phyloP scores from a whole-genome alignment of 805 yeast genomes.

The Hanseniaspora pseudoguilliermondii region DNA sequence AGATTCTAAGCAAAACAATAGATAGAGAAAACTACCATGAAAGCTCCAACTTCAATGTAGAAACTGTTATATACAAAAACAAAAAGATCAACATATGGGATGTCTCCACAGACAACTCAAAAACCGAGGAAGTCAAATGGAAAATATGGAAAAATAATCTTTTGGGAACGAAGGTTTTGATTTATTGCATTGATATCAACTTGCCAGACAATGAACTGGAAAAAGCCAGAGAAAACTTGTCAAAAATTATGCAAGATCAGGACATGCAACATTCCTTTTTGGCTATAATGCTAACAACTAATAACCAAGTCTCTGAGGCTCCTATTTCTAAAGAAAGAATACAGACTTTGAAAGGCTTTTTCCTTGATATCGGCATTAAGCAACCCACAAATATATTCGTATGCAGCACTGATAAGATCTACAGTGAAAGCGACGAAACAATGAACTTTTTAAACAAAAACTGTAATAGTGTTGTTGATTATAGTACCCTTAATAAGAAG shows the following conservation, averaged over 20 bases:
- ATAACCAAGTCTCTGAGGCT: neutral
- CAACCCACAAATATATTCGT: neutral
- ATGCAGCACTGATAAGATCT: neutral
- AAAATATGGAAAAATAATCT: constrained; percentile 82
- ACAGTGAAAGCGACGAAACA: neutral
- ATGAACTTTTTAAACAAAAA: neutral
- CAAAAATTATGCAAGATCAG: constrained; percentile 66
- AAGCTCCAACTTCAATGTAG: constrained; percentile 33
- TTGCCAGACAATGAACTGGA: constrained; percentile 15
- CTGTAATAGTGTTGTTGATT: neutral
- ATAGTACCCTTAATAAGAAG: neutral
- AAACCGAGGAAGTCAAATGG: constrained; percentile 53
- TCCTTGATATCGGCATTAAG: neutral
- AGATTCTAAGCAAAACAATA: constrained; percentile 2
- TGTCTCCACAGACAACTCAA: constrained; percentile 65
- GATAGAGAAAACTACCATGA: constrained; percentile 10
- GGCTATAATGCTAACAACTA: neutral
- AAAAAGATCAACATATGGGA: constrained; percentile 84
- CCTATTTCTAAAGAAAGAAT: constrained; percentile 4
- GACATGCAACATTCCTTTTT: constrained; percentile 47
- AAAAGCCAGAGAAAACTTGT: constrained; percentile 66
- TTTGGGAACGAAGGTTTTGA: constrained; percentile 83
- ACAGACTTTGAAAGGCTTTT: neutral
- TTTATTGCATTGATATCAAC: constrained; percentile 66
- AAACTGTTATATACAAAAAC: constrained; percentile 69